phyloP scores from a whole-genome alignment of 352 stramenopile genomes.

The Globisporangium paroecandrum region DNA sequence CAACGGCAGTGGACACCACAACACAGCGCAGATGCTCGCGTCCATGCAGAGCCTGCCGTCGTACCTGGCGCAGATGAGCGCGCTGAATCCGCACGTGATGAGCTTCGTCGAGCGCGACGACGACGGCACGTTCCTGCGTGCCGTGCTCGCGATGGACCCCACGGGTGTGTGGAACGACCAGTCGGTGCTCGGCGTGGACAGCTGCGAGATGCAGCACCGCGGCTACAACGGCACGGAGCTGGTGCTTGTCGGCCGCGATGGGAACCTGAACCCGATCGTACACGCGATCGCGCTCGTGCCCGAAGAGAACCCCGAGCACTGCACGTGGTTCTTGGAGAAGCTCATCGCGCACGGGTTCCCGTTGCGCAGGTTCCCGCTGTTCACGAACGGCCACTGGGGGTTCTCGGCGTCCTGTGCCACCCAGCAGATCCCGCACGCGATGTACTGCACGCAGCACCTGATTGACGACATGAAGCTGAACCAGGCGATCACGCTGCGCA shows the following conservation, averaged over 20 bases:
- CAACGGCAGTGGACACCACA: neutral
- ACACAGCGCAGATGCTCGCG: neutral
- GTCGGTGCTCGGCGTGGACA: slow-evolving; percentile 37
- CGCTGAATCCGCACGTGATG: slow-evolving; percentile 34
- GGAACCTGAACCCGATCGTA: slow-evolving; percentile 32
- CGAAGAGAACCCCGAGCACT: slow-evolving; percentile 25
- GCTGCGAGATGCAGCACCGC: slow-evolving; percentile 26
- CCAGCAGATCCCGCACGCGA: slow-evolving; percentile 29
- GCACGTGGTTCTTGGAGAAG: slow-evolving; percentile 43
- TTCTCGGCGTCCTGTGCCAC: slow-evolving; percentile 21
- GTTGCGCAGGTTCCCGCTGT: slow-evolving; percentile 35
- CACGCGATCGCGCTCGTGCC: slow-evolving; percentile 40
- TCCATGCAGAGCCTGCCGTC: slow-evolving; percentile 36
- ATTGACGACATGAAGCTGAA: slow-evolving; percentile 28
- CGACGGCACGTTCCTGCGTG: slow-evolving; percentile 24
- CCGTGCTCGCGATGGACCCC: slow-evolving; percentile 39
- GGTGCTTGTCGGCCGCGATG: slow-evolving; percentile 34
- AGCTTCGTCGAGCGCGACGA: slow-evolving; percentile 30
- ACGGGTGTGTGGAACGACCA: slow-evolving; percentile 39
- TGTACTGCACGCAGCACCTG: slow-evolving; percentile 37
- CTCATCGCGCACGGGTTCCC: slow-evolving; percentile 44
- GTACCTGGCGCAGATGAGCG: slow-evolving; percentile 36
- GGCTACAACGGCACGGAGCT: slow-evolving; percentile 32
- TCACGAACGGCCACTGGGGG: slow-evolving; percentile 27
- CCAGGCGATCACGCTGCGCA: slow-evolving; percentile 17